Percentiles rank a stretch among this genome's conserved stretches.
Evolutionary conservation across 1,284 basidiomycete species (phyloP).

Genomic region (Meripilus lineatus): DNA sequence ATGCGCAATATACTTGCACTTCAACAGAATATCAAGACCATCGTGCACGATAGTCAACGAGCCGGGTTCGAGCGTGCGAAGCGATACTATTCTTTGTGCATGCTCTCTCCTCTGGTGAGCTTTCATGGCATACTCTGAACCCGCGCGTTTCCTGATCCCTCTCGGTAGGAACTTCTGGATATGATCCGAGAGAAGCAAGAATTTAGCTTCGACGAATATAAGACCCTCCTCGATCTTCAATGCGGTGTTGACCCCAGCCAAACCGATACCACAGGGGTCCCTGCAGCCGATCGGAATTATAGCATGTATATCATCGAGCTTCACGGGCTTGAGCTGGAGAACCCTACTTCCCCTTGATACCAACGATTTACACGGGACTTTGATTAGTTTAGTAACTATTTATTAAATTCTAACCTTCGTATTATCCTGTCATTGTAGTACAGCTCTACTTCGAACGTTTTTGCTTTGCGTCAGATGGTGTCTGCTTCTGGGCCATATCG

Average conservation of each 20-base stretch:
- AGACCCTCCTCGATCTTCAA: constrained; percentile 82
- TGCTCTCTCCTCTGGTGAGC: constrained; percentile 68
- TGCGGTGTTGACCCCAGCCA: constrained; percentile 70
- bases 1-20: constrained; percentile 87
- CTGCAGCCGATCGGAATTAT: constrained; percentile 64
- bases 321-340: constrained; percentile 71
- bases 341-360: too few relatives aligned
- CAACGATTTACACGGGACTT: too few relatives aligned
- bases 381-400: too few relatives aligned
- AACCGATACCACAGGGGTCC: constrained; percentile 39
- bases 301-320: constrained; percentile 79
- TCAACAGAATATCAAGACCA: constrained; percentile 87
- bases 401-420: too few relatives aligned
- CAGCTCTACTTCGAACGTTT: too few relatives aligned
- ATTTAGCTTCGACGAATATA: constrained; percentile 89
- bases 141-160: not conserved
- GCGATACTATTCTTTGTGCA: constrained; percentile 80
- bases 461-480: too few relatives aligned
- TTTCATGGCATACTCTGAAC: constrained; percentile 3
- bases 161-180: constrained; percentile 68
- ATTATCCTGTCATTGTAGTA: too few relatives aligned
- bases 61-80: constrained; percentile 75
- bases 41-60: constrained; percentile 56
- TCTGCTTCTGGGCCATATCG: too few relatives aligned
- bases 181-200: constrained; percentile 55